Evolutionary conservation across 257 asterid genomes (phyloP).

Genomic region (Ajuga chamaepitys): DNA sequence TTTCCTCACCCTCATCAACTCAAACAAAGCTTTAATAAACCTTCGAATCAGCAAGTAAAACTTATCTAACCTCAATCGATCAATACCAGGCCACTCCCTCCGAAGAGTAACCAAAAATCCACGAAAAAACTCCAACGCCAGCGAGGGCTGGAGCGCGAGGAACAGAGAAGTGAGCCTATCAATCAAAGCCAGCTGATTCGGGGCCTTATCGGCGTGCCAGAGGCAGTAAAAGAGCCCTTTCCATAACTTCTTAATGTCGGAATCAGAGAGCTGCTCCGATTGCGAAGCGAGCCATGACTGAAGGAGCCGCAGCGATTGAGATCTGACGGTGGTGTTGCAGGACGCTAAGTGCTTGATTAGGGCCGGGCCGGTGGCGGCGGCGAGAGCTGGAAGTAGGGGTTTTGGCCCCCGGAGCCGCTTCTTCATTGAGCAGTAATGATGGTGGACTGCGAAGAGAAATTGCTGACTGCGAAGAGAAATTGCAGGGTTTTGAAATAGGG

Average conservation of each 20-base stretch:
- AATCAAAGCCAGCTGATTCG: constrained; percentile 61
- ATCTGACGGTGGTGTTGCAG: constrained; percentile 65
- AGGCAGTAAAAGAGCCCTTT: constrained; percentile 87
- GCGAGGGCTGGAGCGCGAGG: constrained; percentile 40
- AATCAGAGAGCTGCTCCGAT: constrained; percentile 40
- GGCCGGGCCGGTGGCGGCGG: constrained; percentile 46
- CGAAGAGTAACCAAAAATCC: constrained; percentile 60
- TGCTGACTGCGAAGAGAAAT: too few species aligned
- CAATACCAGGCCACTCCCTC: constrained; percentile 92
- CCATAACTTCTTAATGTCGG: constrained; percentile 79
- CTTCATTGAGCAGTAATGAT: constrained; percentile 38
- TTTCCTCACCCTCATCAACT: constrained; percentile 36
- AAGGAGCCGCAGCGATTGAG: constrained; percentile 57
- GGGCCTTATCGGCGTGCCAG: constrained; percentile 89
- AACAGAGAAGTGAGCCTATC: constrained; percentile 53
- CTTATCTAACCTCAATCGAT: constrained; percentile 80
- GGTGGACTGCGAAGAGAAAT: constrained; percentile 4
- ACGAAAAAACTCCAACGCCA: constrained; percentile 61
- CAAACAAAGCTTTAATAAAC: constrained; percentile 56
- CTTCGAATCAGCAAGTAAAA: constrained; percentile 76
- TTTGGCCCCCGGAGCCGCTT: constrained; percentile 54
- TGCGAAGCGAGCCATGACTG: constrained; percentile 60
- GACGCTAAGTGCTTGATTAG: constrained; percentile 69
- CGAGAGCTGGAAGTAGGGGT: constrained; percentile 37
- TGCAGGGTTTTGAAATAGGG: constrained; percentile 15